These are phyloP conservation scores for Barnettozyma sp. DNA, from an alignment of 805 yeast species.

Conservation along the genomic window DNA sequence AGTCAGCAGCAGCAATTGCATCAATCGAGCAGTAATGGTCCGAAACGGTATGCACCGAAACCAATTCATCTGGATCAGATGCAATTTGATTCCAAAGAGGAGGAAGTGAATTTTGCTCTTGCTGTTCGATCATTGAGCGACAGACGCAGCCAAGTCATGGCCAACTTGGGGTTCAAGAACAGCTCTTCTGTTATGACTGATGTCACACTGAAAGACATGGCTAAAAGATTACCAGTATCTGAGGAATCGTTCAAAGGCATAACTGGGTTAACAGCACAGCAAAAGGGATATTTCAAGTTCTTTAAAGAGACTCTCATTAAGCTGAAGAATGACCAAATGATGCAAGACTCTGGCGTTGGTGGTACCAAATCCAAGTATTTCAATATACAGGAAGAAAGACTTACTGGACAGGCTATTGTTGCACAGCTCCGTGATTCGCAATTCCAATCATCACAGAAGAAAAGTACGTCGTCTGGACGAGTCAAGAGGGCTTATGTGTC, in stretches of 20 bases:
- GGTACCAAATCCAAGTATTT: constrained; percentile 19
- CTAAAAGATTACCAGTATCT: constrained; percentile 45
- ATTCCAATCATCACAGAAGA: constrained; percentile 1
- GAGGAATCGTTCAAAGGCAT: constrained; percentile 39
- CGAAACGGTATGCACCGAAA: constrained; percentile 9
- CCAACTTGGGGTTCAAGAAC: constrained; percentile 30
- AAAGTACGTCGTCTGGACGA: background rate
- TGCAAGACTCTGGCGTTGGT: constrained; percentile 4
- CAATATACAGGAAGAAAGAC: constrained; percentile 10
- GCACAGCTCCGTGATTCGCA: constrained; percentile 22
- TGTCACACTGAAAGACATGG: constrained; percentile 46
- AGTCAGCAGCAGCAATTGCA: constrained; percentile 6
- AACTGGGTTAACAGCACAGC: constrained; percentile 25
- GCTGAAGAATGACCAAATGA: constrained; percentile 6
- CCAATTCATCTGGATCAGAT: constrained; percentile 20
- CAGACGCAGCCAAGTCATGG: constrained; percentile 37
- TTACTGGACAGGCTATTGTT: constrained; percentile 15
- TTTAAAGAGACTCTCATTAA: constrained; percentile 33
- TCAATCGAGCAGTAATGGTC: background rate
- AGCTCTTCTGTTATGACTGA: constrained; percentile 33
- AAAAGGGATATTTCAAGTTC: constrained; percentile 28
- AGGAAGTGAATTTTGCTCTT: constrained; percentile 13
- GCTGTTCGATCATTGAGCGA: constrained; percentile 30
- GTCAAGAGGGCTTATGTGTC: too few relatives aligned
- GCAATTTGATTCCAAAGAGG: constrained; percentile 19